Evolutionary conservation across 2,329 filamentous ascomycete species (phyloP), one percentile per base, ranked within the genome.

Genomic region (Fusarium bulbicola): DNA sequence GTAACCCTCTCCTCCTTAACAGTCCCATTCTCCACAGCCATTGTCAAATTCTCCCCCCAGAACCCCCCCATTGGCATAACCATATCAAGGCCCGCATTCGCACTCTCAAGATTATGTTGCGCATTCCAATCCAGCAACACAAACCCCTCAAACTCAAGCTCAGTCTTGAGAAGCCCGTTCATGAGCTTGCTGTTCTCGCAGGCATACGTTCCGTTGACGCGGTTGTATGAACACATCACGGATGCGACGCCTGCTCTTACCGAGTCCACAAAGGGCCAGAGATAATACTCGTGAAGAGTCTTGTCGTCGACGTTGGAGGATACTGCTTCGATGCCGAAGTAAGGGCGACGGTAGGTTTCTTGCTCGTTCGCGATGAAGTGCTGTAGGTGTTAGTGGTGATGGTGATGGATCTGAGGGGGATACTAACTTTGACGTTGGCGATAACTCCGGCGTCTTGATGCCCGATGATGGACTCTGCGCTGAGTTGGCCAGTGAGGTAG

Each of bases 391-490:
- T 2, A 56, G 53, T 13, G 20, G 5, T 32, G 1, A 1, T 11
- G 5, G 15, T 13, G 10, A 20, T 16, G 6, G 0, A 9, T 11
- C 6, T 1, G 4, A 8, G 1, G 5, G 12, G 3, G 12, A 7
- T 4, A 12, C 60, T 36, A 42, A 85, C 84, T 80, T 88, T 95
- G 85, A 85, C 90, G 83, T 91, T 93, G 63, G 94, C 93, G 79
- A 97, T 92, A 42, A 95, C 90, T 75, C 93, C 93, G 7, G 91
- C 90, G 76, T 91, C 89, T 79, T 96, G 93, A 59, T 94, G 93
- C 36, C 93, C 93, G 70, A 88, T 86, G 74, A 95, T 89, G 3
- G 92, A 92, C 76, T 93, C 88, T n/a, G 88, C 88, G 66, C 92
- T 92, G 63, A 93, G 85, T 66, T 90, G 86, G 26, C 93, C 94